A percentile compares a stretch with the other conserved stretches of the same genome.
These are phyloP conservation scores for Alternaria solani DNA, from an alignment of 2,329 filamentous ascomycete species.

Conservation along the genomic window DNA sequence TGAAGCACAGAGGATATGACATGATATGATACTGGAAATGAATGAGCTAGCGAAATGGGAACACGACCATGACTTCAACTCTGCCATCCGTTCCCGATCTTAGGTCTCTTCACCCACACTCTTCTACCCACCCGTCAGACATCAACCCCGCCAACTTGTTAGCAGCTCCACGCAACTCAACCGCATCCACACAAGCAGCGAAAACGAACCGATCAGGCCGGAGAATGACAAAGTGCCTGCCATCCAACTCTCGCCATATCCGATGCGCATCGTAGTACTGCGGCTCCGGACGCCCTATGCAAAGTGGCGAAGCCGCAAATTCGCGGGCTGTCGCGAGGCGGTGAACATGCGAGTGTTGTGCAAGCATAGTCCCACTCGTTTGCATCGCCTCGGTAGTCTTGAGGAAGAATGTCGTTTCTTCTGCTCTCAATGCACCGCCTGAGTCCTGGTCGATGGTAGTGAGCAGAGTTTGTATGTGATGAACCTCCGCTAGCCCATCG, in stretches of 20 bases:
- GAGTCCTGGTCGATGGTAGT: not conserved
- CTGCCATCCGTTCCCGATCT: not conserved
- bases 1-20: too few species aligned
- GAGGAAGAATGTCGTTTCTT: not conserved
- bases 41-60: too few species aligned
- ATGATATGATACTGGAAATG: too few species aligned
- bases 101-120: too few species aligned
- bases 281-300: not conserved
- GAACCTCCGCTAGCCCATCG: not conserved
- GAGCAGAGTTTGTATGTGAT: not conserved
- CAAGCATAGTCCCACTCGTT: too few species aligned
- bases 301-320: not conserved
- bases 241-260: not conserved
- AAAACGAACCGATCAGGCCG: not conserved
- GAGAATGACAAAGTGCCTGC: not conserved
- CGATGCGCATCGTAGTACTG: not conserved
- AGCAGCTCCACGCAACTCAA: not conserved
- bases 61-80: not conserved
- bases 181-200: not conserved
- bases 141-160: not conserved
- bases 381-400: not conserved
- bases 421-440: not conserved
- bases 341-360: not conserved
- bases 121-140: not conserved
- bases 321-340: not conserved